Base-by-base conservation (phyloP, 2,329 filamentous ascomycete species). In the Sporothrix humicola region DNA sequence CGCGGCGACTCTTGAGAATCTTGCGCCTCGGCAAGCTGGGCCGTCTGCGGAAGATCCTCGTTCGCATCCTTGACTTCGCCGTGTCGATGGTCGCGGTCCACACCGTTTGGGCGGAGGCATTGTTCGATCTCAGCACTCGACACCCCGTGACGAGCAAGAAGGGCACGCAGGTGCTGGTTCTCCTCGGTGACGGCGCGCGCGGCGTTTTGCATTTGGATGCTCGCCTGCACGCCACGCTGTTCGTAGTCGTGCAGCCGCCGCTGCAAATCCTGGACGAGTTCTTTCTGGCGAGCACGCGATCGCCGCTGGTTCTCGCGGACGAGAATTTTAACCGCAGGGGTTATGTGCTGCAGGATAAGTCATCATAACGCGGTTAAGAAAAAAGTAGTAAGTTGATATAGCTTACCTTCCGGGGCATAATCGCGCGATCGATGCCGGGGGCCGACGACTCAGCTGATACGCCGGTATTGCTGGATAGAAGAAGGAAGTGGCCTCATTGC, bases 201-300 rank as follows among this genome's bases (percentile, higher is more conserved):
- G 0, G 85, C 85, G 48, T 81, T 82, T 78, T 89, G 87, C 84
- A 89, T 86, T 77, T 87, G 85, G 12, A 85, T 77, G 2, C 85
- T 85, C 3, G 87, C 87, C 71, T 84, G 81, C 13, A 85, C 82
- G 79, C 81, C 20, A 79, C 79, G 79, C 88, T 85, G 77, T 84
- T 85, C 44, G 85, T 58, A 58, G 54, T 58, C 84, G 26, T 81
- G 81, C 54, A 89, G 75, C 61, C 82, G 82, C 31, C 77, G 80
- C 77, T 87, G 85, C 74, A 89, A 80, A 13, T 82, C 81, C 69
- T 84, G 82, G 73, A 88, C 79, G 73, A 85, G 84, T 75, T 87
- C 86, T 74, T 84, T 85, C 48, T 83, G 84, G 52, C 87, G 85
- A 46, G 84, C 85, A 17, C 59, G 15, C 37, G 59, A 44, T 44